Base-by-base conservation (phyloP, 2,329 filamentous ascomycete species). In the Metarhizium guizhouense region DNA sequence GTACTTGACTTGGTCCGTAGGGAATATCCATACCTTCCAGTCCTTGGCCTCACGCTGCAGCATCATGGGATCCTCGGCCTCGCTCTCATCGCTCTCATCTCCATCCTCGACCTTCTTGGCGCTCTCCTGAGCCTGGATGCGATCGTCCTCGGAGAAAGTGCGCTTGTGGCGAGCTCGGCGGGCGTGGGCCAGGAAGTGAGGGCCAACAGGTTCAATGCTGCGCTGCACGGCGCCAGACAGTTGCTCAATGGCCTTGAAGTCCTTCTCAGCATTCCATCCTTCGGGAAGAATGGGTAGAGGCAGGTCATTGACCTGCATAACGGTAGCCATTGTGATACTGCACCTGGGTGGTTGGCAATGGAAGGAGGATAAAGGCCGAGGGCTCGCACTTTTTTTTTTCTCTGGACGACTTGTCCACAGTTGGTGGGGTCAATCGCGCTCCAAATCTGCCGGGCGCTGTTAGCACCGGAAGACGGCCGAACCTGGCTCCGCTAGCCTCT, bases 81-180 rank as follows among this genome's bases (percentile, higher is more conserved):
- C 94, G 74, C 90, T 95, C 72, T 95, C 90, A 59, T 97, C 92
- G 67, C 87, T 89, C 60, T 86, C 86, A 57, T 96, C 90, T 54
- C 90, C 88, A 61, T 94, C 88, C 74, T 97, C 93, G 55, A 95
- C 85, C 74, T 95, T 96, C 84, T 95, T 96, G 69, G 92, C 91
- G 64, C 87, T 91, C 74, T 95, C 86, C 74, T 95, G 88, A 51
- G 94, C 94, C 78, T 96, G 90, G 70, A 99, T 95, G 63, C 92
- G 88, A 73, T 99, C 94, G 75, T 99, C 94, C 76, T 99, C 93
- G 67, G 90, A 95, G 76, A 99, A 99, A 53, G 94, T 99, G 68
- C 94, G 91, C 79, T 95, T 90, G 76, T 97, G 92, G 62, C 92
- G 88, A 75, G 91, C 90, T 74, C 94, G 88, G 70, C 94, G 92